Base-by-base conservation (phyloP, 129 eudicot species). In the Escallonia rubra region DNA sequence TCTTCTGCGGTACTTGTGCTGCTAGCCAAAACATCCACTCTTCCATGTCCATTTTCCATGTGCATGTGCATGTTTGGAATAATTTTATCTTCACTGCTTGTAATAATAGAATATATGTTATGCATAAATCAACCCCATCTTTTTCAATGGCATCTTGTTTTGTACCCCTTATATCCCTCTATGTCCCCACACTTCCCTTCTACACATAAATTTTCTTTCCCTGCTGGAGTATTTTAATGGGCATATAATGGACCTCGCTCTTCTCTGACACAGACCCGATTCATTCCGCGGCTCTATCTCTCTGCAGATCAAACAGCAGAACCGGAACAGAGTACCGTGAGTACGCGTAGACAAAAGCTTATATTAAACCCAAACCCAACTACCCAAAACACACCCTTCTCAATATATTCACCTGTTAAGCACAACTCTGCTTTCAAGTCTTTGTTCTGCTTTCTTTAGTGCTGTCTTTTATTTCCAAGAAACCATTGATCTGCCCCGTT, bases 261-360 rank as follows among this genome's bases (percentile, higher is more conserved):
- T 59, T 52, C 23, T 71, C 68, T 61, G 68, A 61, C 62, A 61
- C 9, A 71, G 68, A 71, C 68, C 15, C 61, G n/a, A 50, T 61
- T 61, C 75, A 61, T 60, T 61, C 68, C 61, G 68, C 66, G 66
- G 67, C 76, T 41, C 61, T 71, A 41, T 71, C 61, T 61, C 47
- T 42, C 60, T 51, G 50, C 41, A 71, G 68, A 72, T 72, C 76
- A 64, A 63, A 13, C n/a, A 70, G 34, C 11, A 58, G 39, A 44
- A 52, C 43, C 16, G 43, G 48, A 69, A 14, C 38, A 13, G 3
- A 4, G 15, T 40, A 45, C 39, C 8, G 48, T 23, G 43, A 8
- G 4, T 58, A 38, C 63, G 43, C 63, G 43, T 59, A 7, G n/a
- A 10, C 4, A 38, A 38, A 38, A 38, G 43, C 63, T 59, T 59